phyloP scores from a whole-genome alignment of 495 filamentous ascomycete species.

The Aspergillus steynii region DNA sequence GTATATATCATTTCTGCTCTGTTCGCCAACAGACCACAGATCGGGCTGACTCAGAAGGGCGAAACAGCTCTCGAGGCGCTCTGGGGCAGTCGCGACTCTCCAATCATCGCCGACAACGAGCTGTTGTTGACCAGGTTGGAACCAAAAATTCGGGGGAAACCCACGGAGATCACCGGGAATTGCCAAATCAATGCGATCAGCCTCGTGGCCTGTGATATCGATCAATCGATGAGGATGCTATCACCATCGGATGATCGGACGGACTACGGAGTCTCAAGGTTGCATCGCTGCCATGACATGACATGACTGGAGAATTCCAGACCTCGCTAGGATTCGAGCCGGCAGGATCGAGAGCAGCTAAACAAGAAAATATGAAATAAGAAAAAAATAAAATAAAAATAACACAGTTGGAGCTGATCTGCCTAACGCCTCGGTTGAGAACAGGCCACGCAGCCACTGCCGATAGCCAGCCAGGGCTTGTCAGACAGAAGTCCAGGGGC shows the following conservation, averaged over 20 bases:
- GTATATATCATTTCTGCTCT: not conserved
- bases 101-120: not conserved
- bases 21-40: not conserved
- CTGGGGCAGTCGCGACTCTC: not conserved
- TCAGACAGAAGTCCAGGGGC: no score
- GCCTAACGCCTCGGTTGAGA: no score
- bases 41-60: not conserved
- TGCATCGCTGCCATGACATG: not conserved
- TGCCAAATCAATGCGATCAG: not conserved
- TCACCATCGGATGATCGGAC: not conserved
- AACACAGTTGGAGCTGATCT: no score
- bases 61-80: no score
- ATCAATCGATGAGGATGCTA: no score
- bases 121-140: not conserved
- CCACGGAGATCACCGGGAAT: not conserved
- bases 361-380: no score
- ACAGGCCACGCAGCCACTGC: not conserved
- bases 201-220: no score
- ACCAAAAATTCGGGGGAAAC: no score
- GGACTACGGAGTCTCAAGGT: not conserved
- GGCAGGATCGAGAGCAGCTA: not conserved
- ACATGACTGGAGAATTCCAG: not conserved
- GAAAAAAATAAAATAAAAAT: no score
- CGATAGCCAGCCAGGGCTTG: not conserved
- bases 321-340: not conserved